Base-by-base conservation (phyloP, 2,329 filamentous ascomycete species). In the Geosmithia flava region DNA sequence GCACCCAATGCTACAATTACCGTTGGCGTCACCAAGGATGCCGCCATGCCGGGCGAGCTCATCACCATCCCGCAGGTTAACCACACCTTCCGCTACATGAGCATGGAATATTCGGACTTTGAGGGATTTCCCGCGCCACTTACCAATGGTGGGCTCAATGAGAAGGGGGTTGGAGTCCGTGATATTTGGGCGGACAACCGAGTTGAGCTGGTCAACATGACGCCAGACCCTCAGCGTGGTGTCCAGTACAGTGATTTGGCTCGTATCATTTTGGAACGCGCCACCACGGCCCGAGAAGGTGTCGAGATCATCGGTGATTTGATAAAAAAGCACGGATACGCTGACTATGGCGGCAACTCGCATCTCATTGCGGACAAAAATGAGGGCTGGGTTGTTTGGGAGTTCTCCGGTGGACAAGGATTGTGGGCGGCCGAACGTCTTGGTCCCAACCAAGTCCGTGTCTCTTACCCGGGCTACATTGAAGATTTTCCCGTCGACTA, bases 101-200 rank as follows among this genome's bases (percentile, higher is more conserved):
- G 55, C 44, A 58, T 59, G 56, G 58, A 59, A 51, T 59, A 59
- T 50, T 57, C 53, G n/a, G 57, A 69, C 52, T 69, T 60, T 33
- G 64, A 68, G 50, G 66, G 67, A 0, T 69, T 70, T 47, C 66
- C 66, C 0, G 64, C 66, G 27, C 66, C 67, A 2, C 57, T 69
- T 30, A 69, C 67, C 20, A 69, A 69, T 49, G 67, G 67, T n/a
- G 66, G 67, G 11, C 53, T 69, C 1, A 69, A 68, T 44, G 67
- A 68, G 49, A 62, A 62, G 47, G 65, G 67, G 27, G 59, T 69
- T 17, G 60, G 62, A 33, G 66, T 68, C 3, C 56, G 67, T 10
- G 66, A 69, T 46, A 63, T 69, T 6, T 69, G 65, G 66, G 63
- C 67, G 6, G 57, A 59, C 44, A 67, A 62, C 45, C 58, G 64